Evolutionary conservation across 1,139 yeast species (phyloP).

Genomic region (Diutina rugosa): DNA sequence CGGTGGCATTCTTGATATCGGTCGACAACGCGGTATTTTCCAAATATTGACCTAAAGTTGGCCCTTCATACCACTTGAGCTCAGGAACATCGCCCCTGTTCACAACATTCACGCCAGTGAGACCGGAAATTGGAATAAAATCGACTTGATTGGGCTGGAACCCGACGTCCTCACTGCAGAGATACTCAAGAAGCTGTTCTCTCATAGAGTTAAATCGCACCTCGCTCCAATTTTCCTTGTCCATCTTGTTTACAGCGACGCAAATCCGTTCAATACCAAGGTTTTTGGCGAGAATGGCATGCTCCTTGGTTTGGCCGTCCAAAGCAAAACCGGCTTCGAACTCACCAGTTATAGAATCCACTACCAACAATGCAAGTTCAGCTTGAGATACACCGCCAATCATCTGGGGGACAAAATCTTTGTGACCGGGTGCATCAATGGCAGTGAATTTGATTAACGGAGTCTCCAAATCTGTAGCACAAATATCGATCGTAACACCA

Average conservation of each 20-base stretch:
- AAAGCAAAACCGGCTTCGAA: constrained; percentile 80
- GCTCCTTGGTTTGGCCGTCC: constrained; percentile 94
- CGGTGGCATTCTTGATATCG: constrained; percentile 3
- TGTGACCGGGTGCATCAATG: constrained; percentile 80
- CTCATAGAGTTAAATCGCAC: constrained; percentile 52
- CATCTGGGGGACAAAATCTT: constrained; percentile 41
- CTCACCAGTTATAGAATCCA: constrained; percentile 73
- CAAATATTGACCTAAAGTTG: constrained; percentile 48
- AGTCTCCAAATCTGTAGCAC: constrained; percentile 77
- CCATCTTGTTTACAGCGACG: constrained; percentile 84
- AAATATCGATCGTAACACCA: constrained; percentile 92
- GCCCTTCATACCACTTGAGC: constrained; percentile 53
- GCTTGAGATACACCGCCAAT: constrained; percentile 42
- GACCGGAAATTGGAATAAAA: constrained; percentile 81
- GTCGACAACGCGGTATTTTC: constrained; percentile 15
- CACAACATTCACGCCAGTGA: constrained; percentile 71
- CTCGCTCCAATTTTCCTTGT: constrained; percentile 57
- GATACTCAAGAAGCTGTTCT: constrained; percentile 42
- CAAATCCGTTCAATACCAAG: constrained; percentile 69
- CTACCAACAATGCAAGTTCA: constrained; percentile 59
- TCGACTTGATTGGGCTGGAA: constrained; percentile 35
- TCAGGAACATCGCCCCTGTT: constrained; percentile 17
- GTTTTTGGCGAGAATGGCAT: constrained; percentile 69
- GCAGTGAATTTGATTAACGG: constrained; percentile 56
- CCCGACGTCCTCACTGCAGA: constrained; percentile 46